phyloP scores from a whole-genome alignment of 2,329 filamentous ascomycete genomes.

The Fusarium guadeloupense region DNA sequence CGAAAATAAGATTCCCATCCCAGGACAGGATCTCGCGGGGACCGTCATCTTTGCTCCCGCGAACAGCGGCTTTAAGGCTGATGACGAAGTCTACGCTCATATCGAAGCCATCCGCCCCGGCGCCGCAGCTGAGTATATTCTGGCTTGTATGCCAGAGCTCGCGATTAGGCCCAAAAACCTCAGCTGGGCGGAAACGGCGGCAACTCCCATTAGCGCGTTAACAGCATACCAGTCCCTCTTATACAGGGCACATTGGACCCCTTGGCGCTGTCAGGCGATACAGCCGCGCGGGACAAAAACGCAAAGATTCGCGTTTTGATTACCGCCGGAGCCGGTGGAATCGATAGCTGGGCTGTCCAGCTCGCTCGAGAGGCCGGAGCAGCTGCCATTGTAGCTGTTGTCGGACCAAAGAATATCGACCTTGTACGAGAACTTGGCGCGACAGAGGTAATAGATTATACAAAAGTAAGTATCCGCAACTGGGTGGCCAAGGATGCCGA shows the following conservation, averaged over 20 bases:
- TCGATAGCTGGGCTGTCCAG: constrained; percentile 28
- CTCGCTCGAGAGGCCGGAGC: constrained; percentile 19
- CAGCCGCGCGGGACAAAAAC: background rate
- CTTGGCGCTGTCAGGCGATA: background rate
- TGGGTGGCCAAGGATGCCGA: constrained; percentile 12
- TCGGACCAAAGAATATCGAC: constrained; percentile 6
- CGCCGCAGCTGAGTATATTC: constrained; percentile 14
- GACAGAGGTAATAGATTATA: constrained; percentile 26
- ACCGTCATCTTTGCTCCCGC: constrained; percentile 46
- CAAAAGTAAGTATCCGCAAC: constrained; percentile 10
- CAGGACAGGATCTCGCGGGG: constrained; percentile 52
- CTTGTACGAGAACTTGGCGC: constrained; percentile 16
- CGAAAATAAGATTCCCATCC: constrained; percentile 40
- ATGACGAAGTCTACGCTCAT: constrained; percentile 28
- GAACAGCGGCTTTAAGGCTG: constrained; percentile 33
- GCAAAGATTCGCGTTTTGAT: constrained; percentile 6
- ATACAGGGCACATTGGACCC: constrained; percentile 27
- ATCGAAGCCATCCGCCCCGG: constrained; percentile 24
- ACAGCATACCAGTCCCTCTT: constrained; percentile 53
- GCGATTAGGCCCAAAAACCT: constrained; percentile 47
- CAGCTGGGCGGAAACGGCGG: constrained; percentile 49
- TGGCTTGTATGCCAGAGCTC: constrained; percentile 43
- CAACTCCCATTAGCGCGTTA: constrained; percentile 52
- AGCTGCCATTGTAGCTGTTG: background rate
- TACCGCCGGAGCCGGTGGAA: constrained; percentile 18